Percentiles rank a stretch among this genome's conserved stretches.
Evolutionary conservation across 805 yeast genomes (phyloP).

Genomic region (Teunomyces aglyptinius): DNA sequence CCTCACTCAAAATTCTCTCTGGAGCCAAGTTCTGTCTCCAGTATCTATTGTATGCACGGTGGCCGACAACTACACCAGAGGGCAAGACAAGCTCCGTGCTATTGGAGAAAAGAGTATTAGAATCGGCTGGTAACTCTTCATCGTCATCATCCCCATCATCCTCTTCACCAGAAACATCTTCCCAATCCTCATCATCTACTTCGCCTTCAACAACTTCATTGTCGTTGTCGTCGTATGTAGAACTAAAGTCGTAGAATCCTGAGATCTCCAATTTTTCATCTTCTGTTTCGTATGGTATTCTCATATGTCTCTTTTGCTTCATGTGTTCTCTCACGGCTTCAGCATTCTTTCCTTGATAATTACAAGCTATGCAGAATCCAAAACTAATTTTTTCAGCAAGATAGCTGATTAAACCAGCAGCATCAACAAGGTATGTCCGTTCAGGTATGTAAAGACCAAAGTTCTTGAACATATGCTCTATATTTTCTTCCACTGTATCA

Average conservation of each 20-base stretch:
- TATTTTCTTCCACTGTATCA: conserved; percentile 38
- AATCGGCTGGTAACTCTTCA: conserved; percentile 20
- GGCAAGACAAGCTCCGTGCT: conserved; percentile 43
- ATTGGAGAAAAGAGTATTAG: conserved; percentile 31
- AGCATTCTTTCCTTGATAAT: conserved; percentile 76
- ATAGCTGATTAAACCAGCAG: conserved; percentile 69
- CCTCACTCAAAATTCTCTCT: conserved; percentile 44
- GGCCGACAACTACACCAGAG: conserved; percentile 43
- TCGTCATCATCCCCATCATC: conserved; percentile 23
- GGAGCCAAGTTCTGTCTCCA: conserved; percentile 45
- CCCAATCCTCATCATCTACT: conserved; percentile 34
- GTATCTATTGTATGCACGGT: conserved; percentile 42
- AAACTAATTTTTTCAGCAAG: conserved; percentile 77
- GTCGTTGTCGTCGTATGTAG: conserved; percentile 47
- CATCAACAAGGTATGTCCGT: conserved; percentile 60
- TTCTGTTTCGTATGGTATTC: conserved; percentile 81
- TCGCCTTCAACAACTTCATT: conserved; percentile 6
- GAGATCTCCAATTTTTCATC: conserved; percentile 75
- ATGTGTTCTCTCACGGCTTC: conserved; percentile 91
- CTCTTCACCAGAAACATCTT: conserved; percentile 32
- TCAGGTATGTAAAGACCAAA: conserved; percentile 94
- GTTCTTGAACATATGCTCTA: conserved; percentile 70
- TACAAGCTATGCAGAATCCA: conserved; percentile 82
- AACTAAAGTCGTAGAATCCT: conserved; percentile 79
- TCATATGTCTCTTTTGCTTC: conserved; percentile 80